Base-by-base conservation (phyloP, 495 filamentous ascomycete genomes). In the Lasiosphaeria hispida region DNA sequence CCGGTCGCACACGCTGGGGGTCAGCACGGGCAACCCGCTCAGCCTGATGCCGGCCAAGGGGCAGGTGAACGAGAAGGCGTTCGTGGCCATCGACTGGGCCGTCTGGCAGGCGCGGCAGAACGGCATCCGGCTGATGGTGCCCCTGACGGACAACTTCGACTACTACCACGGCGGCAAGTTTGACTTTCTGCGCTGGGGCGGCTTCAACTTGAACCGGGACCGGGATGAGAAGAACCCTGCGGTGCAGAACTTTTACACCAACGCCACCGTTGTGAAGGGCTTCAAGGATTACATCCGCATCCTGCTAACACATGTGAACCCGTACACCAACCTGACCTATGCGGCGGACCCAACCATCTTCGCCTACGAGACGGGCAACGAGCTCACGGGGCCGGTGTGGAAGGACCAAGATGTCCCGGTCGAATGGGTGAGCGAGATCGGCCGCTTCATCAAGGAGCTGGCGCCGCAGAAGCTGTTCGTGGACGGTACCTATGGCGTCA, bases 91-190 rank as follows among this genome's bases (percentile, higher is more conserved):
- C 23, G 81, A 83, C 61, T 84, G 79, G 81, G 74, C 77, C 4
- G 71, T 83, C 37, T 77, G 70, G 39, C 73, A 82, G 66, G 80
- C 80, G n/a, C 67, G 78, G 13, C 57, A 74, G 55, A 74, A 78
- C 62, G 79, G 80, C 0, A 59, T 83, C 18, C 69, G 78, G 17
- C 55, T 83, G 48, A 63, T 80, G 48, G 67, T 77, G n/a, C 80
- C 79, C 0, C 62, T 83, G 43, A 70, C 74, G 8, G 77, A 80
- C 60, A 77, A 80, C 55, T 71, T 57, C 69, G 79, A 82, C 60
- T 83, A 83, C 52, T 83, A 83, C 61, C 80, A 83, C 55, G 80
- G 80, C 39, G 80, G 80, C n/a, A 82, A 82, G 65, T 84, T 78
- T 64, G 72, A 72, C 57, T 84, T 82, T 67, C 72, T 83, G 19